These are phyloP conservation scores for Serendipita vermifera DNA, from an alignment of 768 basidiomycete genomes.

Conservation along the genomic window DNA sequence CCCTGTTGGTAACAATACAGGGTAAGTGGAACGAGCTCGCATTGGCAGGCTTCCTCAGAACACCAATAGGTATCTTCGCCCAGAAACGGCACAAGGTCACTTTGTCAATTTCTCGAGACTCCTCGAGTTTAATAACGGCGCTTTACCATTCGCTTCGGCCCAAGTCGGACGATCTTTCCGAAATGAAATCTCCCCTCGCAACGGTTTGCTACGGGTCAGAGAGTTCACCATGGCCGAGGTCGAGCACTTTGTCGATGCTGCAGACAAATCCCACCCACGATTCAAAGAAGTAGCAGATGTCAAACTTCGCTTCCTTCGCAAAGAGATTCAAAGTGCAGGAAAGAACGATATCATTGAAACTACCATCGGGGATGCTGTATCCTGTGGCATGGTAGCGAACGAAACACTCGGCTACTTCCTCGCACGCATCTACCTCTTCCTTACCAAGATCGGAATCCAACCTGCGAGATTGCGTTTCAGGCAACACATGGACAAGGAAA, in stretches of 20 bases:
- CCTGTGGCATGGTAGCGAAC: slow-evolving; percentile 78
- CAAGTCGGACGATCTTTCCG: slow-evolving; percentile 94
- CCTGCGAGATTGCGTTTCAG: slow-evolving; percentile 75
- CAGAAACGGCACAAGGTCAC: slow-evolving; percentile 96
- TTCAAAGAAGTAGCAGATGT: slow-evolving; percentile 72
- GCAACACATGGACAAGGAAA: slow-evolving; percentile 98
- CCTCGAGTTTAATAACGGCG: slow-evolving; percentile 96
- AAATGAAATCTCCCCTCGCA: slow-evolving; percentile 95
- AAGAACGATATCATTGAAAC: slow-evolving; percentile 48
- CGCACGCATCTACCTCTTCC: slow-evolving; percentile 80
- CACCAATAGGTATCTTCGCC: slow-evolving; percentile 67
- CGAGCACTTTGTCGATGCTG: slow-evolving; percentile 95
- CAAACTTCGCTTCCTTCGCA: slow-evolving; percentile 63
- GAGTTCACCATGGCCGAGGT: slow-evolving; percentile 99
- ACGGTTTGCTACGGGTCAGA: slow-evolving; percentile 89
- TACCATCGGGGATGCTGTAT: slow-evolving; percentile 81
- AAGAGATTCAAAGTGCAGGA: slow-evolving; percentile 70
- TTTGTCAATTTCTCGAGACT: slow-evolving; percentile 97
- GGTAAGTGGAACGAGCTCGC: slow-evolving; percentile 35
- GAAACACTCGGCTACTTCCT: slow-evolving; percentile 97
- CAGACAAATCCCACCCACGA: slow-evolving; percentile 74
- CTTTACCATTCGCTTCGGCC: slow-evolving; percentile 92
- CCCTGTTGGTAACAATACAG: slow-evolving; percentile 92
- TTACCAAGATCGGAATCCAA: slow-evolving; percentile 83
- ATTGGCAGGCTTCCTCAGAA: not conserved